Evolutionary conservation across 495 filamentous ascomycete species (phyloP), one percentile per base, ranked within the genome.

Genomic region (Penicillium arizonense): DNA sequence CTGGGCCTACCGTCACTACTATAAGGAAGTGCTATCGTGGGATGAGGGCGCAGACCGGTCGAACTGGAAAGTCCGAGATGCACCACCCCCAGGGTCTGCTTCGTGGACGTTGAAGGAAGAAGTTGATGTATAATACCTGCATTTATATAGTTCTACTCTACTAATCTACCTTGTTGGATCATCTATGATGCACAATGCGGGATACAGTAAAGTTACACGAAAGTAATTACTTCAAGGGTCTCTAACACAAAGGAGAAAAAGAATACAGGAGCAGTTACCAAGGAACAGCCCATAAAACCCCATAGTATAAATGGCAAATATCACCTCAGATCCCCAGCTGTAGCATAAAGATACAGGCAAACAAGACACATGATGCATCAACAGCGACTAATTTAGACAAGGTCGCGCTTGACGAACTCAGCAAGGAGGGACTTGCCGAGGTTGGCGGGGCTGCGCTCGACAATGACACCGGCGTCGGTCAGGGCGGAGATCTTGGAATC

Each of bases 401-500:
- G 78, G 76, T 99, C 94, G 64, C 89, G 81, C 79, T 95, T 89
- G 64, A 97, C 89, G 70, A 99, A 99, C 77, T 97, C 89, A 44
- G 87, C 88, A 62, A 91, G 87, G 67, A 99, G 77, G 46, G 90
- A 86, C 83, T 96, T 96, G 58, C 94, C 94, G 47, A 99, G 81
- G 45, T 79, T 67, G 56, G 94, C 94, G 59, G 94, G 94, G 67
- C 90, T 96, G 67, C 94, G 84, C 85, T 97, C 94, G 35, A 99
- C 94, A 64, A 96, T 80, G 53, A 97, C 94, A 68, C 94, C 94
- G 46, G 95, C 95, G 57, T 82, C 81, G 77, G 97, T 89, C 32
- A 99, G 84, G 51, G 94, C 94, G 62, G 83, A 74, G 73, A 99
- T 99, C 86, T 99, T 99, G 56, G 90, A 95, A 75, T 97, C 88